Conservation (phyloP, 2,329 filamentous ascomycete genomes). For the Fusarium pininemorale region DNA sequence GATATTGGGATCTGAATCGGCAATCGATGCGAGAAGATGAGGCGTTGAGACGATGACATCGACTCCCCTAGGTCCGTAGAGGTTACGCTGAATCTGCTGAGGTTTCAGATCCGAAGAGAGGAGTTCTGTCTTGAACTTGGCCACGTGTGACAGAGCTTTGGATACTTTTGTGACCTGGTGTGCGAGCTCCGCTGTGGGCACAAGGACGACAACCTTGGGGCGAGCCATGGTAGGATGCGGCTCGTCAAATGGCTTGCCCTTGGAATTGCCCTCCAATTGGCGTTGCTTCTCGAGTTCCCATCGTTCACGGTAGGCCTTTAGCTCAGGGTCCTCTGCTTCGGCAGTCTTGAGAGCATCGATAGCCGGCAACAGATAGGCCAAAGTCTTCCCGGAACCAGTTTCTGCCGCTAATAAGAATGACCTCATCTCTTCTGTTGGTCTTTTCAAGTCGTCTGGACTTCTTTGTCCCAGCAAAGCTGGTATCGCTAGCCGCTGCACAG, state of each 20-base stretch:
- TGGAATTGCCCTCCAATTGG: constrained; percentile 62
- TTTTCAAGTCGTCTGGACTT: constrained; percentile 38
- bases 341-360: constrained; percentile 86
- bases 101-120: constrained; percentile 82
- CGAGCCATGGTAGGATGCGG: constrained; percentile 79
- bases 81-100: constrained; percentile 81
- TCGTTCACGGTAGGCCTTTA: constrained; percentile 66
- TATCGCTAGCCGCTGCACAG: constrained; percentile 89
- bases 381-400: constrained; percentile 95
- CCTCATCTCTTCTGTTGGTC: constrained; percentile 52
- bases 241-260: constrained; percentile 72
- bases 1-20: constrained; percentile 88
- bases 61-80: constrained; percentile 83
- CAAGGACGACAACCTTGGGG: constrained; percentile 84
- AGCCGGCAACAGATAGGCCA: constrained; percentile 88
- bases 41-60: constrained; percentile 90
- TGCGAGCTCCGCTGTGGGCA: constrained; percentile 93
- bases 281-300: constrained; percentile 65
- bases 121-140: constrained; percentile 86
- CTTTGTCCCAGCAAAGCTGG: constrained; percentile 76
- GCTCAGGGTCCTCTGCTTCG: constrained; percentile 68
- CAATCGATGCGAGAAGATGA: constrained; percentile 87
- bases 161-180: constrained; percentile 83
- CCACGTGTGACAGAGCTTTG: constrained; percentile 82
- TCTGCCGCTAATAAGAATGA: constrained; percentile 88